Evolutionary conservation across 495 filamentous ascomycete species (phyloP), one percentile per base, ranked within the genome.

Genomic region (Lasiosphaeria ovina): DNA sequence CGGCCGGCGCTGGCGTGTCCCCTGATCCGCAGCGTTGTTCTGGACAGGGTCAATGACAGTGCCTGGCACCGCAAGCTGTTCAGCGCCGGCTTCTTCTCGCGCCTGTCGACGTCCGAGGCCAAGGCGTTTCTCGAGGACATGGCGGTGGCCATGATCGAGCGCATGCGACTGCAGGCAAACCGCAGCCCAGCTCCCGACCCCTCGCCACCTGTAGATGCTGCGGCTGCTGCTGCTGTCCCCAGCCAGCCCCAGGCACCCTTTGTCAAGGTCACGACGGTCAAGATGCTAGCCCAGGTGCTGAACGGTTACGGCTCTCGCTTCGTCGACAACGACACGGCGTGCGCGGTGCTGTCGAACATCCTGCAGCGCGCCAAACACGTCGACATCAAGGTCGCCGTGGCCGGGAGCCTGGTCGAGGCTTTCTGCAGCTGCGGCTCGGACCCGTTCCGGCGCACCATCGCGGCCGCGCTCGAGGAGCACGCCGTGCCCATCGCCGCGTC

Each of bases 181-280:
- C 16, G 44, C 12, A 47, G 4, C 12, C 8, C 44, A 11, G 12
- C 44, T 9, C 44, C 44, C 0, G 12, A 11, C 12, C 44, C 44
- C 16, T 7, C 6, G 16, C 5, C 44, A 1, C 38, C 34, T 11
- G 55, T 49, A 32, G 35, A 31, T 6, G 35, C 16, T 56, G 56
- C 55, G 9, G 33, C 14, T 24, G 24, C 24, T 24, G 24, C 24
- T 24, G 24, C 24, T 24, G 24, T 35, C 36, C 65, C 10, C 16
- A n/a, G 31, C 6, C 48, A 17, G 47, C 38, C 35, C 34, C n/a
- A 57, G 57, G 56, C 59, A 38, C 24, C 53, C 57, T 47, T 47
- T 47, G 56, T 80, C 48, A 76, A 74, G 57, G 60, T 77, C 35
- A 74, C 73, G 3, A 77, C 74, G 0, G 68, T 78, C 48, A 75